These are phyloP conservation scores for Colletotrichum somersetense DNA, from an alignment of 2,329 filamentous ascomycete genomes.

Conservation along the genomic window DNA sequence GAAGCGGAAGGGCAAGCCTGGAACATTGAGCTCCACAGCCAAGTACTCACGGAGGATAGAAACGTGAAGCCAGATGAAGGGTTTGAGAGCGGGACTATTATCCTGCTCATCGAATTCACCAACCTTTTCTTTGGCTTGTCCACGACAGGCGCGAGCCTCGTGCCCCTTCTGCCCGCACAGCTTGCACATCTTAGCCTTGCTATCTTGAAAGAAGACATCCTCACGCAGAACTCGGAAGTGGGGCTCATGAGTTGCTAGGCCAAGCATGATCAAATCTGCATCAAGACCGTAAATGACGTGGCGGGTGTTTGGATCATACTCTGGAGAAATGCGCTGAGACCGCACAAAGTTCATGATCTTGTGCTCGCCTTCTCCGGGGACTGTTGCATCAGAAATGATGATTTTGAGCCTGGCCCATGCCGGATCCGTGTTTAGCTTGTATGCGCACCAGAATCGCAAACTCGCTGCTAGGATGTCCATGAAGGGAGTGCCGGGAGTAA, in stretches of 20 bases:
- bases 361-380: conserved; percentile 97
- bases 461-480: conserved; percentile 95
- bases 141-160: conserved; percentile 86
- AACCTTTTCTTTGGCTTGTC: conserved; percentile 81
- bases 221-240: conserved; percentile 96
- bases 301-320: conserved; percentile 95
- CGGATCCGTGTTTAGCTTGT: conserved; percentile 97
- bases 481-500: conserved; percentile 97
- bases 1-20: conserved; percentile 86
- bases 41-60: conserved; percentile 93
- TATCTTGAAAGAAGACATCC: conserved; percentile 94
- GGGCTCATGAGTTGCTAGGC: conserved; percentile 95
- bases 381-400: conserved; percentile 97
- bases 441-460: conserved; percentile 95
- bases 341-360: conserved; percentile 99
- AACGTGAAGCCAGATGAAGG: conserved; percentile 98
- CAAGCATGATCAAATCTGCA: conserved; percentile 98
- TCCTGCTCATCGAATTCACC: conserved; percentile 88
- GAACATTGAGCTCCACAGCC: conserved; percentile 87
- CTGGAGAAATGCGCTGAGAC: conserved; percentile 89
- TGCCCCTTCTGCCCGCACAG: conserved; percentile 95
- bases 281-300: conserved; percentile 99
- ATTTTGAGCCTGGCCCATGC: conserved; percentile 96
- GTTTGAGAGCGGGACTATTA: conserved; percentile 78
- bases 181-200: conserved; percentile 83